A percentile compares a stretch with the other conserved stretches of the same genome.
phyloP scores from a whole-genome alignment of 1,284 basidiomycete genomes.

The Rhodotorula sp. region DNA sequence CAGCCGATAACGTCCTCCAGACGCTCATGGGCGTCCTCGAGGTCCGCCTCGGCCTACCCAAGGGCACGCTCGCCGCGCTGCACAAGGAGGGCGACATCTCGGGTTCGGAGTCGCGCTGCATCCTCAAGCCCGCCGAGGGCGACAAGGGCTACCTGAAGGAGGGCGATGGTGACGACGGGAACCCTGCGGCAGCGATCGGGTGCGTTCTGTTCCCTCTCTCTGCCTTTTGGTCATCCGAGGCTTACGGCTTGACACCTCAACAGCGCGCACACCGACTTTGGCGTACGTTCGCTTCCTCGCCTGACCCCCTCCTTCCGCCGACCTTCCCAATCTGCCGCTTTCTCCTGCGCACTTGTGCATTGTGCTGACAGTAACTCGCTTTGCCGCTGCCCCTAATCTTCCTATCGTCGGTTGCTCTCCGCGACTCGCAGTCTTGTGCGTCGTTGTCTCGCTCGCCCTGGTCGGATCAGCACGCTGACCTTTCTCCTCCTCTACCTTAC shows the following conservation, averaged over 20 bases:
- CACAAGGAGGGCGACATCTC: slow-evolving; percentile 36
- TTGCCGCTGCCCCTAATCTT: no score
- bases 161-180: slow-evolving; percentile 31
- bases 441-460: no score
- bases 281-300: slow-evolving; percentile 40
- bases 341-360: no score
- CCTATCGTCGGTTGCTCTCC: no score
- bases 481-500: no score
- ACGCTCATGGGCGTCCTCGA: slow-evolving; percentile 35
- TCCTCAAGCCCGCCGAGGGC: slow-evolving; percentile 31
- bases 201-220: background rate
- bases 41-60: slow-evolving; percentile 24
- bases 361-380: no score
- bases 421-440: background rate
- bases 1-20: slow-evolving; percentile 33
- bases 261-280: slow-evolving; percentile 56
- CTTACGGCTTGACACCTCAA: background rate
- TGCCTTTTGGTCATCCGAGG: background rate
- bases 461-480: no score
- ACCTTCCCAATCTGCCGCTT: background rate
- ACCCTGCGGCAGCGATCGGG: slow-evolving; percentile 39
- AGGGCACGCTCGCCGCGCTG: slow-evolving; percentile 29
- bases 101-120: slow-evolving; percentile 33
- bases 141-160: slow-evolving; percentile 17
- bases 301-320: background rate